A percentile compares a stretch with the other conserved stretches of the same genome.
These are phyloP conservation scores for Alternaria sp. DNA, from an alignment of 2,329 filamentous ascomycete species.

Conservation along the genomic window DNA sequence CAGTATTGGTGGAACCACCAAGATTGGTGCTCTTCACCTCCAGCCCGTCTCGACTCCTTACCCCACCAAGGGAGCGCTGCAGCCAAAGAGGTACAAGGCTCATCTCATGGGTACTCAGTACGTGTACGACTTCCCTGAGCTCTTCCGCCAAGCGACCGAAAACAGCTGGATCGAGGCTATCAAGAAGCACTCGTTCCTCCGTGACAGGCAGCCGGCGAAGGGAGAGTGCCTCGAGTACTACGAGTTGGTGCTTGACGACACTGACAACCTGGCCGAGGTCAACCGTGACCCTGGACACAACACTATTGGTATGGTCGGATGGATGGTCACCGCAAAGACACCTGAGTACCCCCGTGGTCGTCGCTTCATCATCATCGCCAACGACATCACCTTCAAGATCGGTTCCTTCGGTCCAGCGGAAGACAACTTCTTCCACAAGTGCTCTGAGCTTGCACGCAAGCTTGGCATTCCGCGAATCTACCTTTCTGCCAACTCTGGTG, in stretches of 20 bases:
- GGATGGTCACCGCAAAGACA: slow-evolving; percentile 92
- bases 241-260: slow-evolving; percentile 93
- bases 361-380: slow-evolving; percentile 94
- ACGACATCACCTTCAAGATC: slow-evolving; percentile 99
- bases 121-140: slow-evolving; percentile 98
- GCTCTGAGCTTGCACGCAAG: slow-evolving; percentile 92
- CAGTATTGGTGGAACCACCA: slow-evolving; percentile 92
- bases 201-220: slow-evolving; percentile 79
- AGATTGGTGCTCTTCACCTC: slow-evolving; percentile 94
- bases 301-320: slow-evolving; percentile 97
- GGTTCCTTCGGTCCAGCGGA: slow-evolving; percentile 96
- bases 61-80: slow-evolving; percentile 96
- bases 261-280: slow-evolving; percentile 89
- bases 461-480: slow-evolving; percentile 97
- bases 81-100: slow-evolving; percentile 99
- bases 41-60: slow-evolving; percentile 91
- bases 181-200: slow-evolving; percentile 74
- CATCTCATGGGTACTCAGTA: slow-evolving; percentile 99
- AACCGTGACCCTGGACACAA: slow-evolving; percentile 95
- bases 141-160: slow-evolving; percentile 97
- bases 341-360: slow-evolving; percentile 93
- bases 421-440: slow-evolving; percentile 99
- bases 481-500: slow-evolving; percentile 97
- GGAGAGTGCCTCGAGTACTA: slow-evolving; percentile 94
- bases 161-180: slow-evolving; percentile 86